Conservation (phyloP, 1,284 basidiomycete genomes). For the Volvariella surrecta region DNA sequence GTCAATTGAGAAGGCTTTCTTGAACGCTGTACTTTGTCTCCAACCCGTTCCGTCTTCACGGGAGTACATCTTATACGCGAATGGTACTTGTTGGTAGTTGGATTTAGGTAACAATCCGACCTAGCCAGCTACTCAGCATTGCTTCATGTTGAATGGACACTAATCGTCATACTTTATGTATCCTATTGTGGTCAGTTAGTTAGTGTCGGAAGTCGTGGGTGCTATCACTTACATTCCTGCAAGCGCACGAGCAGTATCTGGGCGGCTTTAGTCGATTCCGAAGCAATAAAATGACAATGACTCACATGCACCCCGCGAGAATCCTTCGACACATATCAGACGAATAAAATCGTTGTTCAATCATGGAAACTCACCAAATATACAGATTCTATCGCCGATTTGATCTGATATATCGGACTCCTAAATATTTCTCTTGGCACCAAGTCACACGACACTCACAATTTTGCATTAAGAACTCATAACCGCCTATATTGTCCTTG, state of each 20-base stretch:
- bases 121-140: constrained; percentile 16
- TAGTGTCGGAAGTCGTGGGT: constrained; percentile 11
- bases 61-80: constrained; percentile 55
- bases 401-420: constrained; percentile 12
- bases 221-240: constrained; percentile 30
- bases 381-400: constrained; percentile 43
- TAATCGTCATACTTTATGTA: constrained; percentile 17
- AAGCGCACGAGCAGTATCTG: constrained; percentile 56
- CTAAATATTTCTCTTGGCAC: neutral
- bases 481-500: constrained; percentile 24
- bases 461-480: constrained; percentile 58
- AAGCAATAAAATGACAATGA: constrained; percentile 26
- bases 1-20: constrained; percentile 48
- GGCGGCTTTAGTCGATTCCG: neutral
- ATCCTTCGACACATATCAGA: constrained; percentile 26
- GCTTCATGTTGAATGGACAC: neutral
- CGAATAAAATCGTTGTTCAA: neutral
- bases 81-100: constrained; percentile 48
- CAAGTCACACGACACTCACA: constrained; percentile 18
- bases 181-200: constrained; percentile 32
- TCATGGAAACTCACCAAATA: constrained; percentile 24
- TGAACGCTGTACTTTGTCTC: constrained; percentile 43
- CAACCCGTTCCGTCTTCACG: constrained; percentile 31
- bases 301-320: constrained; percentile 60
- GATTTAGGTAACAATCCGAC: constrained; percentile 45